Conservation (phyloP, 139 green algal species). For the Spirogloea muscicola region DNA sequence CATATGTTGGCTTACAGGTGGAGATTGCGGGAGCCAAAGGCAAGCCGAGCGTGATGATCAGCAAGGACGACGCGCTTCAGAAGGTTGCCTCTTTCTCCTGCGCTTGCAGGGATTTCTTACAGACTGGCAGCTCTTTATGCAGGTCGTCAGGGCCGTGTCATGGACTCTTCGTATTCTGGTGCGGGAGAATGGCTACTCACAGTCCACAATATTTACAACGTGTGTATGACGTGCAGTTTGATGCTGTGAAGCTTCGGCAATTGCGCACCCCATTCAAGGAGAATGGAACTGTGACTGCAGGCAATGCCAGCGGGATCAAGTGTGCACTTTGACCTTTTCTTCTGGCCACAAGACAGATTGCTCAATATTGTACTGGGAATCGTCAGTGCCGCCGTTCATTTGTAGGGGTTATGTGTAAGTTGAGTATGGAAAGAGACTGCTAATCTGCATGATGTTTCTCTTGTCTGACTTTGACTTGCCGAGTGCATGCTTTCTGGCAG, state of each 20-base stretch:
- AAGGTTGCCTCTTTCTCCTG: conserved; percentile 54
- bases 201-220: too few relatives aligned
- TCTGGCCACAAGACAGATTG: not conserved
- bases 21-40: conserved; percentile 30
- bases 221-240: conserved; percentile 18
- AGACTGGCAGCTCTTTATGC: too few relatives aligned
- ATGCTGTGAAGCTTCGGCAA: conserved; percentile 63
- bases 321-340: not conserved
- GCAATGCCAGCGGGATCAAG: conserved; percentile 78
- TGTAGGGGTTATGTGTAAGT: too few relatives aligned
- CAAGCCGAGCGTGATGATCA: conserved; percentile 18
- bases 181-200: too few relatives aligned
- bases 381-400: not conserved
- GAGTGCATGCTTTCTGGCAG: conserved; percentile 6
- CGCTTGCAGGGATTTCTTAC: too few relatives aligned
- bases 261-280: conserved; percentile 74
- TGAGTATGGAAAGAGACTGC: too few relatives aligned
- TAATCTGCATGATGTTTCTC: not conserved
- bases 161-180: too few relatives aligned
- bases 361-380: not conserved
- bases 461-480: not conserved
- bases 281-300: conserved; percentile 73
- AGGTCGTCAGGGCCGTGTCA: too few relatives aligned
- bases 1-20: conserved; percentile 10
- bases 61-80: conserved; percentile 21